Percentiles rank a stretch among this genome's conserved stretches.
Conservation (phyloP, 2,329 filamentous ascomycete species). For the Furcasterigmium sp. region DNA sequence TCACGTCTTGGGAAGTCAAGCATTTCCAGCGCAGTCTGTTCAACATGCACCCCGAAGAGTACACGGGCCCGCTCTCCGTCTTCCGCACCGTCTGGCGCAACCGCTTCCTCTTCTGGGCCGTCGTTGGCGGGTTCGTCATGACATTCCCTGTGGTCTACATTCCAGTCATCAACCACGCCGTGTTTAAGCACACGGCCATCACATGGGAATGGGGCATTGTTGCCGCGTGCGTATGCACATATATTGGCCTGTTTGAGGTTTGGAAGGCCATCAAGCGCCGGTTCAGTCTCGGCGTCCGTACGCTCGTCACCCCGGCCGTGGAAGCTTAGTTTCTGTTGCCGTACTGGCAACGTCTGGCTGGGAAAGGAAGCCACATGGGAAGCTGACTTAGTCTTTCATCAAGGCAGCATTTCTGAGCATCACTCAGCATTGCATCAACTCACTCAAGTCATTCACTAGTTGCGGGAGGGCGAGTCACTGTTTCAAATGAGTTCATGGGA, state of each 20-base stretch:
- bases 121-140: constrained; percentile 53
- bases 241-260: constrained; percentile 57
- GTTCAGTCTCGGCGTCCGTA: constrained; percentile 25
- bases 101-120: constrained; percentile 60
- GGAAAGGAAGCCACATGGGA: too few species aligned
- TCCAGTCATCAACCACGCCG: constrained; percentile 57
- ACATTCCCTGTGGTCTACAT: constrained; percentile 64
- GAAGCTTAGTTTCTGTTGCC: not conserved
- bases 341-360: too few species aligned
- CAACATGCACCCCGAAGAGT: constrained; percentile 53
- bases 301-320: not conserved
- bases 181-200: constrained; percentile 66
- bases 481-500: too few species aligned
- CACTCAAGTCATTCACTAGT: too few species aligned
- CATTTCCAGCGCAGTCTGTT: constrained; percentile 67
- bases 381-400: too few species aligned
- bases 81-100: constrained; percentile 63
- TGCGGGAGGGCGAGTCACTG: too few species aligned
- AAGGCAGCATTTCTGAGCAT: too few species aligned
- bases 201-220: constrained; percentile 71
- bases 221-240: constrained; percentile 50
- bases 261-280: constrained; percentile 66
- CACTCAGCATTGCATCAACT: too few species aligned
- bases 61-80: constrained; percentile 42
- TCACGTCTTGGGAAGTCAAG: constrained; percentile 70